phyloP scores from a whole-genome alignment of 2,329 filamentous ascomycete species.

The Aspergillus terreus region DNA sequence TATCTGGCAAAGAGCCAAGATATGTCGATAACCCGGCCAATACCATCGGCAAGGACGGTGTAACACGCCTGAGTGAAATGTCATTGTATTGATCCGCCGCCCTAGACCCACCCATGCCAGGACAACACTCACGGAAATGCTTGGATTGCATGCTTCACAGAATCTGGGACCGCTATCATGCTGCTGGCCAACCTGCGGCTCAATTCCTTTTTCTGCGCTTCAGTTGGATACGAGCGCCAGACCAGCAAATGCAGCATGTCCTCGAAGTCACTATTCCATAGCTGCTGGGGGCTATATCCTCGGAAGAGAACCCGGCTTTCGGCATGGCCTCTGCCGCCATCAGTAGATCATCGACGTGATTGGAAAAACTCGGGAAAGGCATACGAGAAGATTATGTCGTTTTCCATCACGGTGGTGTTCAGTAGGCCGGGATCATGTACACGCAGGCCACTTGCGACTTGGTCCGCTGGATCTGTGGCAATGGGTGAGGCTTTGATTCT shows the following conservation, averaged over 20 bases:
- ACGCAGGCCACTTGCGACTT: conserved; percentile 19
- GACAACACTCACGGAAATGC: conserved; percentile 21
- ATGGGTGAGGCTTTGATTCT: too few species aligned
- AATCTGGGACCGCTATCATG: conserved; percentile 20
- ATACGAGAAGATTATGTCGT: conserved; percentile 31
- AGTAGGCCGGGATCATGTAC: conserved; percentile 32
- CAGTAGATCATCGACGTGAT: neutral
- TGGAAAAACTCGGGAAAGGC: too few species aligned
- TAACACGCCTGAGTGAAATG: conserved; percentile 10
- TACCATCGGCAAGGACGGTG: conserved; percentile 24
- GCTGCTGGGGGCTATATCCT: conserved; percentile 25
- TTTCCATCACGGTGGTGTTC: conserved; percentile 31
- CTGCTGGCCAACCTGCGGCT: conserved; percentile 16
- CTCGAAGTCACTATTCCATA: conserved; percentile 29
- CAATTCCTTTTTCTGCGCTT: conserved; percentile 14
- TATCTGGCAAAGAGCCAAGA: conserved; percentile 16
- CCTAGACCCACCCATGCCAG: neutral
- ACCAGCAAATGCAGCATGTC: conserved; percentile 30
- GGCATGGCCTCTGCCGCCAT: conserved; percentile 24
- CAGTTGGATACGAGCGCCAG: conserved; percentile 26
- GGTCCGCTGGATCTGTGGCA: too few species aligned
- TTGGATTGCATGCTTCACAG: conserved; percentile 20
- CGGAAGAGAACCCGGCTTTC: conserved; percentile 25
- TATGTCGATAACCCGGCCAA: conserved; percentile 28
- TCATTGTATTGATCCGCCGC: too few species aligned